Percentiles rank a stretch among this genome's conserved stretches.
Conservation (phyloP, 306 rosid species). For the Cicer chorassanicum region DNA sequence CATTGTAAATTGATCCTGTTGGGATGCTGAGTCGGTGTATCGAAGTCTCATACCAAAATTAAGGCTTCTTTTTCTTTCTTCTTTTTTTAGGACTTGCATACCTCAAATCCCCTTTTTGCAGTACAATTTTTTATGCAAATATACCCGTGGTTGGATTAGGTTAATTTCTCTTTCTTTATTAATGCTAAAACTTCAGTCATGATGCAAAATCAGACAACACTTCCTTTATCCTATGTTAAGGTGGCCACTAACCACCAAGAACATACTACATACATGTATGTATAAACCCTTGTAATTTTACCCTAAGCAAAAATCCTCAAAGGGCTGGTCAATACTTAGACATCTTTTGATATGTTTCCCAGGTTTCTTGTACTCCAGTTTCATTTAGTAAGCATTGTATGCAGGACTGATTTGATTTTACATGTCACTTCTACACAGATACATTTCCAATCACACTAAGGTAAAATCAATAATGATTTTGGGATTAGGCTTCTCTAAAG, state of each 20-base stretch:
- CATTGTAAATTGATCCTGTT: slow-evolving; percentile 26
- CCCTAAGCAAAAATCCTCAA: not conserved
- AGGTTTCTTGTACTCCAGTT: not conserved
- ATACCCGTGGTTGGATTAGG: slow-evolving; percentile 10
- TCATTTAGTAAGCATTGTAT: slow-evolving; percentile 2
- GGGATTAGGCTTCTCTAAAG: no score
- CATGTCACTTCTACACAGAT: not conserved
- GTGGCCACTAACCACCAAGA: slow-evolving; percentile 20
- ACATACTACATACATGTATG: not conserved
- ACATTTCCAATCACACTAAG: not conserved
- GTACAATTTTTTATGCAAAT: not conserved
- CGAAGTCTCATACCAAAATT: slow-evolving; percentile 9
- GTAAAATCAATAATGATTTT: not conserved
- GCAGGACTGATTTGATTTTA: not conserved
- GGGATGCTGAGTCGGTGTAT: slow-evolving; percentile 21
- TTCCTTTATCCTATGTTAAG: not conserved
- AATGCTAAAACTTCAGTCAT: not conserved
- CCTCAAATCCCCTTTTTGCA: not conserved
- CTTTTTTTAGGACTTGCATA: not conserved
- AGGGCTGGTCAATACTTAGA: not conserved
- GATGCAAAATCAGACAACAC: not conserved
- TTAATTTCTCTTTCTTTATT: not conserved
- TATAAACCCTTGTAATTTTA: not conserved
- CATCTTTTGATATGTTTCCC: not conserved
- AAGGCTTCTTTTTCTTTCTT: not conserved